Percentiles rank a stretch among this genome's conserved stretches.
phyloP scores from a whole-genome alignment of 257 asterid species.

The Anisodus tanguticus region DNA sequence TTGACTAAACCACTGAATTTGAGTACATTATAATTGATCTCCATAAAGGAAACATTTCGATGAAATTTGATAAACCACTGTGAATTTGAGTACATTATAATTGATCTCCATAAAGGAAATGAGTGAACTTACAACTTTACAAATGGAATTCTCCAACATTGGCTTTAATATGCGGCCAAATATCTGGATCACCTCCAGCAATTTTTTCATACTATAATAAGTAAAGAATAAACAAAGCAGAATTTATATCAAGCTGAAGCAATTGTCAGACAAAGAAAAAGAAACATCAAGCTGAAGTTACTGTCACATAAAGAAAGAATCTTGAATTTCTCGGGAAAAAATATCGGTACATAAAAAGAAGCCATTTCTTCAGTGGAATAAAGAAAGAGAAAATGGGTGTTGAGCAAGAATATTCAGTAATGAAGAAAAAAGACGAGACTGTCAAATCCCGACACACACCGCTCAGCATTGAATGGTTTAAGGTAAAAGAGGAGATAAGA shows the following conservation, averaged over 20 bases:
- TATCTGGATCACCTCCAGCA: no score
- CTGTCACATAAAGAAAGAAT: neutral
- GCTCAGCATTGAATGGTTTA: neutral
- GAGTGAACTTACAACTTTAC: slow-evolving; percentile 15
- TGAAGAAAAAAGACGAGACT: neutral
- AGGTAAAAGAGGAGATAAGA: neutral
- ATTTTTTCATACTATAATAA: no score
- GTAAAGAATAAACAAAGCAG: neutral
- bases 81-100: neutral
- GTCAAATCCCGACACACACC: neutral
- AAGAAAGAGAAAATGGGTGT: neutral
- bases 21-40: no score
- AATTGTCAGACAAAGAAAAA: neutral
- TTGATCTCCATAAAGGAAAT: no score
- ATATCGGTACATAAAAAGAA: neutral
- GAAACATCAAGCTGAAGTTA: neutral
- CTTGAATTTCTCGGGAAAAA: neutral
- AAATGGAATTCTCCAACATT: neutral
- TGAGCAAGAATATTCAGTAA: neutral
- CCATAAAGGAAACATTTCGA: neutral
- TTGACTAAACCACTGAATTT: neutral
- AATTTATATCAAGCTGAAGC: neutral
- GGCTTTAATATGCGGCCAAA: no score
- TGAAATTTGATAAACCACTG: neutral
- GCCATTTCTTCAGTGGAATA: neutral